Evolutionary conservation across 2,329 filamentous ascomycete genomes (phyloP), one percentile per base, ranked within the genome.

Genomic region (Penicillium sp.): DNA sequence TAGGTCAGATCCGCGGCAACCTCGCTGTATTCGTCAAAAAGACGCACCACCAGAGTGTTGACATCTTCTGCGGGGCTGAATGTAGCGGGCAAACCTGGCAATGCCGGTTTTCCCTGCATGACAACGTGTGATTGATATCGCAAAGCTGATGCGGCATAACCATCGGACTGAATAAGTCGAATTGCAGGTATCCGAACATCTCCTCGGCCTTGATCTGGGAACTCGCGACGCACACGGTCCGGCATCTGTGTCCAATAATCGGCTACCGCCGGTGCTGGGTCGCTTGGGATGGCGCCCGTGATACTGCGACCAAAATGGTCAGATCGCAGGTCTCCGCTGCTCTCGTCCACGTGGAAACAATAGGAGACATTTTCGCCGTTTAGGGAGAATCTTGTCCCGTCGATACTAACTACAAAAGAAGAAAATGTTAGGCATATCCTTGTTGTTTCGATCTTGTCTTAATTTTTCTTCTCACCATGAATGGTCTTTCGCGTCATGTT

Each of bases 161-260:
- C 87, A 16, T 80, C 80, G 1, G 82, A 76, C 66, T 89, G 86
- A 55, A 80, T 79, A 65, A 89, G 85, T 37, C 84, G 82, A 11
- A 89, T 80, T 0, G 87, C 87, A 0, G 87, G 87, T 2, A 83
- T 75, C 3, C 87, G 82, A 64, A 87, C 86, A 68, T 89, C 87
- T 16, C 86, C 86, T 8, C 86, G 81, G 0, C 87, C 87, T 6
- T 86, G 76, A 61, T 89, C 87, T 1, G 87, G 87, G 57, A 87
- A 88, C 69, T 89, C 87, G 33, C 87, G 82, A n/a, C 84, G 81
- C n/a, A 82, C 70, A 45, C 84, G 85, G 13, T 81, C 82, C 38
- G 81, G 72, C 53, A 78, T 69, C 37, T 80, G 74, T 38, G 81
- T 77, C 87, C 87, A 89, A 46, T 87, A 87, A 22, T 80, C 71